Percentiles rank a stretch among this genome's conserved stretches.
Evolutionary conservation across 1,139 yeast species (phyloP).

Genomic region (Scheffersomyces quercinus): DNA sequence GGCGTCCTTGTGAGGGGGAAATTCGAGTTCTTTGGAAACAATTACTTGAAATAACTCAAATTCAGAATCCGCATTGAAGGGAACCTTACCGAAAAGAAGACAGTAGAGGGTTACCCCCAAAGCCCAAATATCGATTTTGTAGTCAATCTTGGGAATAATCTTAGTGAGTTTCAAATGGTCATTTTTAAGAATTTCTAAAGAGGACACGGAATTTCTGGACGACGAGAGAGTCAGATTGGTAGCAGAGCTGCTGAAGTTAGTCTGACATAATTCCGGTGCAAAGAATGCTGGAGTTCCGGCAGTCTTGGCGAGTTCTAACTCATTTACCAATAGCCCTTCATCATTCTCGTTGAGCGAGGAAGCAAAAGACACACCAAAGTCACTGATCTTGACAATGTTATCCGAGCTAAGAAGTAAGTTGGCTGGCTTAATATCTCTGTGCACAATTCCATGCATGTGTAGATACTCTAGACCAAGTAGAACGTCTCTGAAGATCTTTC

Average conservation of each 20-base stretch:
- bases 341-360: conserved; percentile 56
- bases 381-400: conserved; percentile 85
- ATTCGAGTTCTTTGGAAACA: conserved; percentile 58
- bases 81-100: conserved; percentile 81
- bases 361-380: conserved; percentile 95
- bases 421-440: conserved; percentile 97
- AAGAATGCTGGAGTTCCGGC: conserved; percentile 91
- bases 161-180: conserved; percentile 19
- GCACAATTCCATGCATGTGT: conserved; percentile 92
- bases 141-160: conserved; percentile 53
- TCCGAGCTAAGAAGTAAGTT: conserved; percentile 75
- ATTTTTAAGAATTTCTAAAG: conserved; percentile 24
- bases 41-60: conserved; percentile 84
- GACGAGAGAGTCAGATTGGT: conserved; percentile 4
- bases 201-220: conserved; percentile 15
- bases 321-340: conserved; percentile 50
- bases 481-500: conserved; percentile 80
- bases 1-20: conserved; percentile 52
- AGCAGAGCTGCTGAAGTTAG: conserved; percentile 27
- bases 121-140: conserved; percentile 95
- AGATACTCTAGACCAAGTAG: conserved; percentile 87
- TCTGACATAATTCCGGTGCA: conserved; percentile 73
- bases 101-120: conserved; percentile 92
- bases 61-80: conserved; percentile 89
- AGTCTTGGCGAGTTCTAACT: conserved; percentile 82